These are phyloP conservation scores for Colletotrichum melonis DNA, from an alignment of 2,329 filamentous ascomycete species.

Conservation along the genomic window DNA sequence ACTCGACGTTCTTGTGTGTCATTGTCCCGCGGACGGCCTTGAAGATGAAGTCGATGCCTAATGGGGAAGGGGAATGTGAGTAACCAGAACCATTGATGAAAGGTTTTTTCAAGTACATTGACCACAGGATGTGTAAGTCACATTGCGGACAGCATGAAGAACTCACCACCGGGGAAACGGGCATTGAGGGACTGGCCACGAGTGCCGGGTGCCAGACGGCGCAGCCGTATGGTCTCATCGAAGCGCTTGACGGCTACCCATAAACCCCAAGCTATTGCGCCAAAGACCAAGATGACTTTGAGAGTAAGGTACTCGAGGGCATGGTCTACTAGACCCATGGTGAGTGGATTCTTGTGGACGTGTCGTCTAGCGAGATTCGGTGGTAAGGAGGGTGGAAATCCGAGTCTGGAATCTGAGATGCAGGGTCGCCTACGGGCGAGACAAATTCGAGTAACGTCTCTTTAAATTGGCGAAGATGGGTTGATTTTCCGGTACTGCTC, in stretches of 20 bases:
- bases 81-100: not conserved
- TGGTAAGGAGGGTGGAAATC: not conserved
- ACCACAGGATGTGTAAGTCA: not conserved
- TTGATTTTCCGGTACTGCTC: not conserved
- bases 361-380: not conserved
- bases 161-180: constrained; percentile 59
- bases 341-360: constrained; percentile 10
- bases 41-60: constrained; percentile 73
- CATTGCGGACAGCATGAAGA: not conserved
- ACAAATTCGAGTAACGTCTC: not conserved
- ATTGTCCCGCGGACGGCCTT: constrained; percentile 64
- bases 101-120: not conserved
- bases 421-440: not conserved
- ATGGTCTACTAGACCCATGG: constrained; percentile 64
- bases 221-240: constrained; percentile 57
- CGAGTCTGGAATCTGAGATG: not conserved
- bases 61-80: not conserved
- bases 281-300: constrained; percentile 49
- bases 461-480: not conserved
- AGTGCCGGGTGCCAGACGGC: constrained; percentile 52
- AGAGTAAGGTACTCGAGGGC: constrained; percentile 57
- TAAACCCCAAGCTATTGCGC: constrained; percentile 50
- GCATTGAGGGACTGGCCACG: constrained; percentile 51
- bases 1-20: constrained; percentile 67
- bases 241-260: constrained; percentile 51